phyloP scores from a whole-genome alignment of 805 yeast genomes.

The Wickerhamomyces chambardii region DNA sequence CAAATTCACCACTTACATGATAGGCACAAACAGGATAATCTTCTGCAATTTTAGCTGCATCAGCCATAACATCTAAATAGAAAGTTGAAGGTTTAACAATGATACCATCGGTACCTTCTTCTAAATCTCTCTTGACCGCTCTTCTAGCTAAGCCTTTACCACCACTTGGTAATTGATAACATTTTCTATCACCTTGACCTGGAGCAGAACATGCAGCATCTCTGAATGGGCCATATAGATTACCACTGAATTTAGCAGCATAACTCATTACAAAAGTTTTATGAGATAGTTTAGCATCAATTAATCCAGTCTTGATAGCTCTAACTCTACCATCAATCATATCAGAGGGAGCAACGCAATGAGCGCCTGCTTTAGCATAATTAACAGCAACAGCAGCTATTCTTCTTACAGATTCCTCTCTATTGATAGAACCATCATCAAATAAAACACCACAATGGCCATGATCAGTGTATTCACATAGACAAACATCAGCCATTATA shows the following conservation, averaged over 20 bases:
- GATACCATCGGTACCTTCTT: conserved; percentile 93
- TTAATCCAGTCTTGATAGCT: conserved; percentile 80
- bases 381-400: conserved; percentile 92
- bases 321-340: conserved; percentile 94
- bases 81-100: conserved; percentile 96
- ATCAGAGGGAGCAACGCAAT: conserved; percentile 94
- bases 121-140: conserved; percentile 77
- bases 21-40: conserved; percentile 91
- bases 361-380: conserved; percentile 93
- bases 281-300: conserved; percentile 77
- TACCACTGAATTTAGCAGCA: conserved; percentile 89
- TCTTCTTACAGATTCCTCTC: conserved; percentile 67
- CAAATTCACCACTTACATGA: conserved; percentile 96
- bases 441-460: conserved; percentile 96
- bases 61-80: conserved; percentile 83
- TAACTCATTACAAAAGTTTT: conserved; percentile 86
- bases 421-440: conserved; percentile 79
- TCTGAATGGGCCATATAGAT: conserved; percentile 92
- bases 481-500: conserved; percentile 89
- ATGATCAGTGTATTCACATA: conserved; percentile 93
- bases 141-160: conserved; percentile 92
- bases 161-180: conserved; percentile 89
- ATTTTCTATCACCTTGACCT: conserved; percentile 81
- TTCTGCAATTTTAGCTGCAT: conserved; percentile 72
- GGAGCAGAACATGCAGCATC: conserved; percentile 96